Evolutionary conservation across 192 early-diverging fungal genomes (phyloP).

Genomic region (Neocallimastix lanati): DNA sequence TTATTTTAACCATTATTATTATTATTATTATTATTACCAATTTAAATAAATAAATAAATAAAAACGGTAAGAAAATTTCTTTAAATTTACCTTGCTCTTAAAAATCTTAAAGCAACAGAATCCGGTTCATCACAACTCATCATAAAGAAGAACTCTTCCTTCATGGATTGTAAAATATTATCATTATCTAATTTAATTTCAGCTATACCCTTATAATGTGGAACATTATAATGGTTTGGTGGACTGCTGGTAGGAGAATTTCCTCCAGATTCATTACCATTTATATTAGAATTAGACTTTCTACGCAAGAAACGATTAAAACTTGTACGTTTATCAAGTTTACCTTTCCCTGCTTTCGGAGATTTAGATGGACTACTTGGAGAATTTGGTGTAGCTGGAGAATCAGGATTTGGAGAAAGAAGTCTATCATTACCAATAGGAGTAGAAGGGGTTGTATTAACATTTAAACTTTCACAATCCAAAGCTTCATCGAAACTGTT

Average conservation of each 20-base stretch:
- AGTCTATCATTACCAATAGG: background rate
- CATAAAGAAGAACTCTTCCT: conserved; percentile 38
- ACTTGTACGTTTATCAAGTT: background rate
- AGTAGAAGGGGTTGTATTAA: background rate
- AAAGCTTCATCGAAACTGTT: background rate
- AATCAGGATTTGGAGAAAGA: background rate
- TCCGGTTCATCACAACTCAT: conserved; percentile 52
- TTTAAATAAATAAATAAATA: too few relatives aligned
- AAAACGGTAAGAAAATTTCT: too few relatives aligned
- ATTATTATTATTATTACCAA: too few relatives aligned
- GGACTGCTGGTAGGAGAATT: background rate
- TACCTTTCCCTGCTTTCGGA: background rate
- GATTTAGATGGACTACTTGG: background rate
- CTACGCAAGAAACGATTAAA: background rate
- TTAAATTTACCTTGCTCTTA: conserved; percentile 46
- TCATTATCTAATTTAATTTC: background rate
- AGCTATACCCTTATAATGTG: background rate
- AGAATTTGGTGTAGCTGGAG: background rate
- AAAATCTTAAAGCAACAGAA: conserved; percentile 52
- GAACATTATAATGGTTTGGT: background rate
- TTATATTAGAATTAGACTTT: background rate
- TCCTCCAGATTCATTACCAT: background rate
- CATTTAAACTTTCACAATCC: background rate
- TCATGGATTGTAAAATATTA: conserved; percentile 7
- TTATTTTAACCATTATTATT: too few relatives aligned